These are phyloP conservation scores for Pseudocercospora macadamiae DNA, from an alignment of 2,329 filamentous ascomycete species.

Conservation along the genomic window DNA sequence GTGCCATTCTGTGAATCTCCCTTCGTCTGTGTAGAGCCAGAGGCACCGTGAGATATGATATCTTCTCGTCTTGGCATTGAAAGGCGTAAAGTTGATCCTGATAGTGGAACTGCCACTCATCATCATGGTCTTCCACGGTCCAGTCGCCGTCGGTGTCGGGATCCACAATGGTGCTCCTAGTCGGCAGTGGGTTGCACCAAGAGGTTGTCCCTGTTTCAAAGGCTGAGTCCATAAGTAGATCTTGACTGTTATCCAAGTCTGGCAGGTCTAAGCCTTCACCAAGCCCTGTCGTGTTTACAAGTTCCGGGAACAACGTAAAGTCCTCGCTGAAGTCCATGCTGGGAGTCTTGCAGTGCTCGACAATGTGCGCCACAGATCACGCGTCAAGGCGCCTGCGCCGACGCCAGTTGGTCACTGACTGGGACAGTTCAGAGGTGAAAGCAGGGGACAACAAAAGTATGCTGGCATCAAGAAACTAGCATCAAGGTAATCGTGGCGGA, in stretches of 20 bases:
- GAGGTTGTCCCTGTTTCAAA: no score
- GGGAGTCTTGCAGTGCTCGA: neutral
- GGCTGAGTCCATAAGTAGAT: neutral
- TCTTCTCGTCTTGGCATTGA: neutral
- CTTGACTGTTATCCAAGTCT: neutral
- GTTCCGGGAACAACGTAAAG: neutral
- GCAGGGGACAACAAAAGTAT: no score
- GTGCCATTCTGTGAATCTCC: neutral
- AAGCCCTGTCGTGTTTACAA: no score
- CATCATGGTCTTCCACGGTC: neutral
- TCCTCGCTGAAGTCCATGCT: neutral
- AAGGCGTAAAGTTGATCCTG: neutral
- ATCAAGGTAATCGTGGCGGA: no score
- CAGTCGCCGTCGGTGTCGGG: neutral
- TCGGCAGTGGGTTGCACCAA: neutral
- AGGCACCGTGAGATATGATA: neutral
- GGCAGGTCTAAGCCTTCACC: no score
- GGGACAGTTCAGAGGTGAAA: no score
- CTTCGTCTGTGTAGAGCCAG: neutral
- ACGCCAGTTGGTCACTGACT: neutral
- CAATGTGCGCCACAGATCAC: neutral
- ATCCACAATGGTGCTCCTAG: neutral
- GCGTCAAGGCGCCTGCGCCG: neutral
- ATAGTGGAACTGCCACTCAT: neutral
- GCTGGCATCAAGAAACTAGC: no score